Base-by-base conservation (phyloP, 495 filamentous ascomycete genomes). In the Bombardia bombarda region DNA sequence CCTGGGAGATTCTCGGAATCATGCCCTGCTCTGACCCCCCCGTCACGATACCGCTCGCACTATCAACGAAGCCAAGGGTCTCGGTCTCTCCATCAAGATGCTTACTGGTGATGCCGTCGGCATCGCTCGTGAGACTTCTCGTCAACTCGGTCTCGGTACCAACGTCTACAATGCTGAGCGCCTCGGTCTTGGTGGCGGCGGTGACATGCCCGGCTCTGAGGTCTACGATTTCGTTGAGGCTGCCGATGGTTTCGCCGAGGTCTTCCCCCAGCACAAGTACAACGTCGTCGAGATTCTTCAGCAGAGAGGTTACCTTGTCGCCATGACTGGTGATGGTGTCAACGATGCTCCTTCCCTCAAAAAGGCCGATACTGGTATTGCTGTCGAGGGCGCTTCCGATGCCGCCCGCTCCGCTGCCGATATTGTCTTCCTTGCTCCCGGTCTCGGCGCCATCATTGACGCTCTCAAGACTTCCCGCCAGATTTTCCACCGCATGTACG, bases 271-370 rank as follows among this genome's bases (percentile, higher is more conserved):
- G 67, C 90, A 96, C 73, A 96, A 96, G 75, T 94, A 90, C 68
- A 89, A 94, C 52, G 90, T 96, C 57, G 90, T 96, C 51, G 86
- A 94, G 66, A 93, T 95, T 69, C 81, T 96, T 22, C 90, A 96
- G 68, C 86, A 95, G 68, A 86, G 90, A 74, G 90, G 90, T 53
- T 90, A 94, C 74, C 74, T 95, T 31, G 90, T 93, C 65, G 90
- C 90, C 54, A 96, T 96, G 90, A 96, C 90, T 67, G 90, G 90
- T 69, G 90, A 96, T 58, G 90, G 90, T 77, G 90, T 96, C 62
- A 96, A 96, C 67, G 90, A 96, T 67, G 90, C 90, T 38, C 90
- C 90, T 24, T 95, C 89, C 28, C 72, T 96, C 42, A 96, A 96
- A 74, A 95, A 93, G 71, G 90, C 90, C 16, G 90, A 96, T 70